Evolutionary conservation across 805 yeast species (phyloP), one percentile per base, ranked within the genome.

Genomic region (Myxozyma kluyveri): DNA sequence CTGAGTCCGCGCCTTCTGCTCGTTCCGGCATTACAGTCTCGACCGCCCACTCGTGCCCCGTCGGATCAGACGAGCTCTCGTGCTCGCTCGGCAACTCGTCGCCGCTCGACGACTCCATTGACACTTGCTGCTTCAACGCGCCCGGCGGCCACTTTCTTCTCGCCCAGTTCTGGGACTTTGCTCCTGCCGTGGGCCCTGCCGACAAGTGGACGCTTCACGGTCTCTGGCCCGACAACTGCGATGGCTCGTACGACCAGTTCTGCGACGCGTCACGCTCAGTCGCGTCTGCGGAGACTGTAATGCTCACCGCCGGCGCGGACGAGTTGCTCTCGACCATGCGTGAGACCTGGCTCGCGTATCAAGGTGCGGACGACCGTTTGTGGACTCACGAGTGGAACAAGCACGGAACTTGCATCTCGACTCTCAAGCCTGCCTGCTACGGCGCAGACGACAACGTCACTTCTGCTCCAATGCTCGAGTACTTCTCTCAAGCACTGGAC

Each of bases 381-480:
- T 90, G 98, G 98, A 75, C 78, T 32, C 96, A 90, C 69, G 97
- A 90, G 69, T 90, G 79, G 75, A 89, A 90, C 72, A 90, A 90
- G 67, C 98, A 90, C 66, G 97, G 90, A 22, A 88, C 96, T 7
- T 90, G 97, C 70, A 82, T 89, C 76, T 79, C 83, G 43, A 88
- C 96, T 0, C 72, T 90, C 42, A 79, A 76, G 50, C 86, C 93
- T 2, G 61, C 67, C 3, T 90, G 98, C 67, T 89, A 88, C 68
- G 70, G 69, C 4, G 61, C 47, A 10, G 44, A 48, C 5, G 60
- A 56, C 22, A 63, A 67, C 12, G 48, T 61, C 36, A 47, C 61
- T 48, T 53, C 68, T 54, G 66, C 67, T 61, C 64, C 73, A 46
- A 89, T 86, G 26, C 82, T 80, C 51, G 95, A 88, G 66, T 88